A percentile compares a stretch with the other conserved stretches of the same genome.
Evolutionary conservation across 2,329 filamentous ascomycete genomes (phyloP).

Genomic region (Epichloe aotearoae): DNA sequence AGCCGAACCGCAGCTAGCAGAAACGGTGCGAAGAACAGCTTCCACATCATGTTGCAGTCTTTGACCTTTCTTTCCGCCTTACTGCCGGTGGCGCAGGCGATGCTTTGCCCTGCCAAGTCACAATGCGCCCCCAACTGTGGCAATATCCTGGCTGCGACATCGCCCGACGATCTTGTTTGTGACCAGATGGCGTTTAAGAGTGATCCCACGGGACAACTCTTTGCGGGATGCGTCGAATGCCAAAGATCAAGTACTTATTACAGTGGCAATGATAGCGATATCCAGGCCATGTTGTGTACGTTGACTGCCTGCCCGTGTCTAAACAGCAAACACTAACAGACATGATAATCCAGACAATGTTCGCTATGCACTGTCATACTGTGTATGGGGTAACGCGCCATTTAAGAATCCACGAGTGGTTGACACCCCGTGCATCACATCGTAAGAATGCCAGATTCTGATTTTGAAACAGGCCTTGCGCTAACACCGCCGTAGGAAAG

Average conservation of each 20-base stretch:
- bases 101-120: slow-evolving; percentile 34
- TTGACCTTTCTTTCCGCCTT: background rate
- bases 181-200: slow-evolving; percentile 24
- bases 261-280: slow-evolving; percentile 34
- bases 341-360: slow-evolving; percentile 35
- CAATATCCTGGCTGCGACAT: slow-evolving; percentile 35
- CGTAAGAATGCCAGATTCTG: slow-evolving; percentile 19
- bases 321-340: background rate
- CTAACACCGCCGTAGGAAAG: slow-evolving; percentile 26
- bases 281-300: slow-evolving; percentile 43
- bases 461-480: slow-evolving; percentile 7
- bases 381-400: slow-evolving; percentile 35
- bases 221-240: slow-evolving; percentile 38
- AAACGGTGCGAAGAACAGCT: background rate
- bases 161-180: slow-evolving; percentile 35
- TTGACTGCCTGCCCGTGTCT: slow-evolving; percentile 5
- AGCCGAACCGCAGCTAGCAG: no score
- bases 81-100: slow-evolving; percentile 12
- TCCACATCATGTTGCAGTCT: background rate
- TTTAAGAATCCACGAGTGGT: slow-evolving; percentile 24
- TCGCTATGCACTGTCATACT: slow-evolving; percentile 41
- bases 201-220: slow-evolving; percentile 31
- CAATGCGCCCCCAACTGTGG: slow-evolving; percentile 39
- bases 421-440: slow-evolving; percentile 37
- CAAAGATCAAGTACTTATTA: slow-evolving; percentile 36